Conservation (phyloP, 2,329 filamentous ascomycete species). For the Sporothrix brasiliensis region DNA sequence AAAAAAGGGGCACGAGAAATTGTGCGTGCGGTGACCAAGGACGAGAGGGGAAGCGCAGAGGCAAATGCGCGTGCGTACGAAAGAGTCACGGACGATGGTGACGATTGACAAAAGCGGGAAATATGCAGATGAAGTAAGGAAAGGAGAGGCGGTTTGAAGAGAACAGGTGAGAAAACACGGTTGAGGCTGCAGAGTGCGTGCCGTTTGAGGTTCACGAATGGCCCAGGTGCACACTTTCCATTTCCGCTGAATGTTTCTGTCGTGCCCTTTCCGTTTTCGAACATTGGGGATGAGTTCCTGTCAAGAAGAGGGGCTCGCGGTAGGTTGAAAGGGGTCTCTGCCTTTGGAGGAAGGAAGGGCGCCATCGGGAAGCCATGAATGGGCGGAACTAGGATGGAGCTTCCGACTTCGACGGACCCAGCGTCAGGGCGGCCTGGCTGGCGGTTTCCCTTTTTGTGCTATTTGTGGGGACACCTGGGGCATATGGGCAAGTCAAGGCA, state of each 20-base stretch:
- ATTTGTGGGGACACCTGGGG: constrained; percentile 19
- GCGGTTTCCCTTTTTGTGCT: constrained; percentile 20
- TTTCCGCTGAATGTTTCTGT: constrained; percentile 1
- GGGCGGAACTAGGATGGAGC: background rate
- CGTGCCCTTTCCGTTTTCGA: constrained; percentile 19
- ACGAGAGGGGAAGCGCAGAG: background rate
- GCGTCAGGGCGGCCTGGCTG: constrained; percentile 24
- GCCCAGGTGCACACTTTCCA: constrained; percentile 19
- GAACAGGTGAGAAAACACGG: background rate
- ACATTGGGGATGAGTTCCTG: constrained; percentile 21
- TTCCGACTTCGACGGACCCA: background rate
- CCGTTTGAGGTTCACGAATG: constrained; percentile 19
- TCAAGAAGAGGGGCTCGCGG: constrained; percentile 21
- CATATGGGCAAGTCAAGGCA: constrained; percentile 10
- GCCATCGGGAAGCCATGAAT: constrained; percentile 9
- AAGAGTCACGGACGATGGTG: background rate
- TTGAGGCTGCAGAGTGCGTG: constrained; percentile 11
- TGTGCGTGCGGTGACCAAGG: constrained; percentile 6
- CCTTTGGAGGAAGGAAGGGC: background rate
- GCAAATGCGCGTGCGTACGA: constrained; percentile 6
- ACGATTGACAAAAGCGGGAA: no score
- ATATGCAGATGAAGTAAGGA: background rate
- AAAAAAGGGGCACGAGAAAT: constrained; percentile 23
- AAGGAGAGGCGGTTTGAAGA: background rate
- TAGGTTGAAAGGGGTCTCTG: constrained; percentile 4